Percentiles rank a stretch among this genome's conserved stretches.
These are phyloP conservation scores for Dillenia turbinata DNA, from an alignment of 164 flowering plant genomes.

Conservation along the genomic window DNA sequence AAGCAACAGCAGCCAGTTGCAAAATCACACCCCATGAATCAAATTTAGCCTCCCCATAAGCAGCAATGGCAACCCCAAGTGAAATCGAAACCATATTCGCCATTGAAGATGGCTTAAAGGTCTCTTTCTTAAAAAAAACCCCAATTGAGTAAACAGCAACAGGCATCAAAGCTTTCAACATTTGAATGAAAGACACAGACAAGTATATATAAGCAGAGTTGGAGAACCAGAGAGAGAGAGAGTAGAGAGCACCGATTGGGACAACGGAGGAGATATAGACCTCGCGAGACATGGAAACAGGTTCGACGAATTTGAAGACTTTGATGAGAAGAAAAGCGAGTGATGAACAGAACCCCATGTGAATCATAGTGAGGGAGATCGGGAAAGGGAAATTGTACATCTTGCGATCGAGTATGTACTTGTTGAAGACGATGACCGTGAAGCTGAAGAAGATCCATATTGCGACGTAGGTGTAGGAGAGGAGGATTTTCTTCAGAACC, in stretches of 20 bases:
- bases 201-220: slow-evolving; percentile 45
- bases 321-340: slow-evolving; percentile 37
- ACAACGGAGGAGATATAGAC: slow-evolving; percentile 36
- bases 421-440: slow-evolving; percentile 52
- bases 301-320: slow-evolving; percentile 35
- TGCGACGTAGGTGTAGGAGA: slow-evolving; percentile 36
- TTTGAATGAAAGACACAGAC: slow-evolving; percentile 46
- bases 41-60: slow-evolving; percentile 46
- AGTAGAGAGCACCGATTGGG: slow-evolving; percentile 45
- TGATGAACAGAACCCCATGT: slow-evolving; percentile 42
- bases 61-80: slow-evolving; percentile 42
- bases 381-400: slow-evolving; percentile 50
- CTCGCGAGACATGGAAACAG: slow-evolving; percentile 32
- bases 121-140: slow-evolving; percentile 26
- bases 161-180: slow-evolving; percentile 52
- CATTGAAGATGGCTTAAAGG: slow-evolving; percentile 26
- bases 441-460: slow-evolving; percentile 50
- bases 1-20: slow-evolving; percentile 38
- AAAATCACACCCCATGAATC: slow-evolving; percentile 34
- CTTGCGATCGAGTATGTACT: slow-evolving; percentile 50
- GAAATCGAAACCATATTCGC: slow-evolving; percentile 41
- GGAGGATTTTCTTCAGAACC: slow-evolving; percentile 32
- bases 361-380: slow-evolving; percentile 44
- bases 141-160: slow-evolving; percentile 48
- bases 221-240: slow-evolving; percentile 39